These are phyloP conservation scores for Pascua guehoae DNA, from an alignment of 1,284 basidiomycete genomes.

Conservation along the genomic window DNA sequence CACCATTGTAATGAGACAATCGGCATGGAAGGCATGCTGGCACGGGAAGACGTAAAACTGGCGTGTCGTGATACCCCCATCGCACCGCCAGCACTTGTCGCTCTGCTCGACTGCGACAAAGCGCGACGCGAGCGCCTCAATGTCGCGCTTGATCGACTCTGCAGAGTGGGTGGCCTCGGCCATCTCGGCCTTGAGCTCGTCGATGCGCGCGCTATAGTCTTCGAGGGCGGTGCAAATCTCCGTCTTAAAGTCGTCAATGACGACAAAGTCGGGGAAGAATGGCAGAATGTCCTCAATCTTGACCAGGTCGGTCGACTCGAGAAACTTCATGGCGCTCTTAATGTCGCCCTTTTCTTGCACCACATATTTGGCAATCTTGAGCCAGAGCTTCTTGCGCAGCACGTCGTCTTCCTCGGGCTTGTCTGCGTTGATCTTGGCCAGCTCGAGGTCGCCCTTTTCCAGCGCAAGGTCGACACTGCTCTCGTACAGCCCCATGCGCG, in stretches of 20 bases:
- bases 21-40: slow-evolving; percentile 91
- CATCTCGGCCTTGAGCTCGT: slow-evolving; percentile 89
- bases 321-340: slow-evolving; percentile 93
- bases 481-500: slow-evolving; percentile 96
- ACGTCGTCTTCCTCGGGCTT: slow-evolving; percentile 84
- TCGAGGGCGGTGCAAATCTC: slow-evolving; percentile 96
- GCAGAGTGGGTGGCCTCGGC: slow-evolving; percentile 88
- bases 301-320: slow-evolving; percentile 88
- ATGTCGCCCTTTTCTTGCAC: slow-evolving; percentile 97
- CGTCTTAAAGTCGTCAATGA: slow-evolving; percentile 99
- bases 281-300: slow-evolving; percentile 98
- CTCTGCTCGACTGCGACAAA: slow-evolving; percentile 87
- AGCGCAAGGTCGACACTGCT: slow-evolving; percentile 93
- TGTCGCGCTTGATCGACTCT: slow-evolving; percentile 90
- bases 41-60: slow-evolving; percentile 99
- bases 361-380: slow-evolving; percentile 95
- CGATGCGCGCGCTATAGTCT: slow-evolving; percentile 88
- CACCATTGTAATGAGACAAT: slow-evolving; percentile 87
- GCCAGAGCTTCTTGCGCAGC: slow-evolving; percentile 90
- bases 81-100: slow-evolving; percentile 82
- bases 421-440: slow-evolving; percentile 90
- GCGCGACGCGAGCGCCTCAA: slow-evolving; percentile 76
- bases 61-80: slow-evolving; percentile 68
- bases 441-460: slow-evolving; percentile 84
- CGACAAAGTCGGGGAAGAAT: slow-evolving; percentile 99